Evolutionary conservation across 169 alveolate genomes (phyloP).

Genomic region (Cryptosporidium baileyi): DNA sequence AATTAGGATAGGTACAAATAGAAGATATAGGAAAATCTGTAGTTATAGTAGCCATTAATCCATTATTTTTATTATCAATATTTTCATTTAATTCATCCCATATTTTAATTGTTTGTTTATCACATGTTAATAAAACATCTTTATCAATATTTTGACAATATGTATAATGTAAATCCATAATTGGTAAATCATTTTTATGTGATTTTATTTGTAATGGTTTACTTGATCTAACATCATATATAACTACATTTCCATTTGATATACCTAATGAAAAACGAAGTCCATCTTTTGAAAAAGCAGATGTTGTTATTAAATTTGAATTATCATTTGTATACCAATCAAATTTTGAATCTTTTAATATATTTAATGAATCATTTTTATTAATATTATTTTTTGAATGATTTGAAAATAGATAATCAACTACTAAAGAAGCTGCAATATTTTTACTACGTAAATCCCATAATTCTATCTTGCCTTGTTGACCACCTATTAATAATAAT

Average conservation of each 20-base stretch:
- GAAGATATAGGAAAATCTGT: conserved; percentile 82
- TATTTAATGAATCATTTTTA: neutral
- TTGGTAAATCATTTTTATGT: conserved; percentile 70
- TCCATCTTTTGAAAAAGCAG: conserved; percentile 58
- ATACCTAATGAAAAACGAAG: conserved; percentile 47
- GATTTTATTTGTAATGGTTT: conserved; percentile 64
- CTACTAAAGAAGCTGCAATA: conserved; percentile 46
- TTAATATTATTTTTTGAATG: neutral
- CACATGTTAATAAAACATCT: conserved; percentile 79
- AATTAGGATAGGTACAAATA: conserved; percentile 82
- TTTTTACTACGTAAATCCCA: conserved; percentile 49
- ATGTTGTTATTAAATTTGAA: conserved; percentile 13
- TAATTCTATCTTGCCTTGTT: conserved; percentile 32
- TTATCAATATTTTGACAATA: conserved; percentile 49
- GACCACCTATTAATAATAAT: conserved; percentile 69
- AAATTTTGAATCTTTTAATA: neutral
- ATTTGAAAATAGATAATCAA: neutral
- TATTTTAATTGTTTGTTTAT: conserved; percentile 81
- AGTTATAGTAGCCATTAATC: conserved; percentile 83
- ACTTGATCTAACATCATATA: conserved; percentile 74
- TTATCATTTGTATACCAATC: conserved; percentile 7
- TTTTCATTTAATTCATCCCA: conserved; percentile 71
- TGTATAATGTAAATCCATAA: conserved; percentile 67
- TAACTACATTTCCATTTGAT: conserved; percentile 63
- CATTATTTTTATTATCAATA: conserved; percentile 52